Conservation (phyloP, 2,329 filamentous ascomycete species). For the Penicillium sp. region DNA sequence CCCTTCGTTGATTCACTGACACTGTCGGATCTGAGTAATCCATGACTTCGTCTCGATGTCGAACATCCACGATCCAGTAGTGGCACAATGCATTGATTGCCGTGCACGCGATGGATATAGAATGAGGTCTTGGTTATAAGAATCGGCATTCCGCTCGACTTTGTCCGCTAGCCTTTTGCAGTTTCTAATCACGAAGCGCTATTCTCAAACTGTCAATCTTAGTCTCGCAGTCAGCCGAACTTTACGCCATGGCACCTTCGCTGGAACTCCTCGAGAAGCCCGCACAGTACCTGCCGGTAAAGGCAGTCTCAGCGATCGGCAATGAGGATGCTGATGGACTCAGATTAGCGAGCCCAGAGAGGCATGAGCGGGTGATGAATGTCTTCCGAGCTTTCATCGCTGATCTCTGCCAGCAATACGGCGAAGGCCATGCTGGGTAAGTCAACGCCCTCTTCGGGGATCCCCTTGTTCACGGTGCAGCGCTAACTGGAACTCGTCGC, state of each 20-base stretch:
- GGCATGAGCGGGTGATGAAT: slow-evolving; percentile 52
- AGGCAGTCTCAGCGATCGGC: slow-evolving; percentile 2
- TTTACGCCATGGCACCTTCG: slow-evolving; percentile 14
- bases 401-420: slow-evolving; percentile 66
- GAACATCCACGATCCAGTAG: neutral
- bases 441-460: neutral
- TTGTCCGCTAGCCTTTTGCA: neutral
- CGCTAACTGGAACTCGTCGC: neutral
- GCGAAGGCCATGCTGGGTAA: slow-evolving; percentile 64
- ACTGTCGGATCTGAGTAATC: neutral
- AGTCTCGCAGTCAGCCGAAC: neutral
- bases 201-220: neutral
- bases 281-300: slow-evolving; percentile 3
- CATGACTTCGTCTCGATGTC: slow-evolving; percentile 7
- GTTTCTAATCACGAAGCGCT: neutral
- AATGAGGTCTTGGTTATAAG: neutral
- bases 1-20: neutral
- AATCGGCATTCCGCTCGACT: neutral
- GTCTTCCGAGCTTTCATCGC: slow-evolving; percentile 62
- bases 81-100: neutral
- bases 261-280: slow-evolving; percentile 18
- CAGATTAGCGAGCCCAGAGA: slow-evolving; percentile 10
- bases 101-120: neutral
- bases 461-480: slow-evolving; percentile 10
- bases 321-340: slow-evolving; percentile 2